A percentile compares a stretch with the other conserved stretches of the same genome.
These are phyloP conservation scores for Globisporangium emineosum DNA, from an alignment of 352 stramenopile species.

Conservation along the genomic window DNA sequence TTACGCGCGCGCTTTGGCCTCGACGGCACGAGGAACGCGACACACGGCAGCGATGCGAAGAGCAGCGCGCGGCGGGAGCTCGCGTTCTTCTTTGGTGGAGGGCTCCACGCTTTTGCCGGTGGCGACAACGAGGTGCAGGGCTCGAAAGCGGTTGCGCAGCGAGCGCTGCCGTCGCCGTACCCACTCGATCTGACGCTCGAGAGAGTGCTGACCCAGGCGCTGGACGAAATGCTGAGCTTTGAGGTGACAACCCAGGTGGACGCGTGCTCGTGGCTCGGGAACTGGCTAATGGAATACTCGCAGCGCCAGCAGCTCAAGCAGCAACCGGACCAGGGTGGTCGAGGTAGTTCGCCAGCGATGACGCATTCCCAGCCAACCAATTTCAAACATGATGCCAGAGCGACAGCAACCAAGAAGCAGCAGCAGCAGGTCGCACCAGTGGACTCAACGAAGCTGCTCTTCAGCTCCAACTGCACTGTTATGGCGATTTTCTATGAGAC, in stretches of 20 bases:
- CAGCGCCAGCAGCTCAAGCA: constrained; percentile 10
- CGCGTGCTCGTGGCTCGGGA: constrained; percentile 48
- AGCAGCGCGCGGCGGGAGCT: constrained; percentile 62
- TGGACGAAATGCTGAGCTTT: constrained; percentile 34
- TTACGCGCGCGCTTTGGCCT: constrained; percentile 75
- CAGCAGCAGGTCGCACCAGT: background rate
- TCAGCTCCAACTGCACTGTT: background rate
- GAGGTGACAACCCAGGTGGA: constrained; percentile 25
- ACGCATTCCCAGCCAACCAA: background rate
- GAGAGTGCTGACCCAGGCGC: constrained; percentile 32
- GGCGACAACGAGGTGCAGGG: too few species aligned
- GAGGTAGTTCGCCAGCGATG: too few species aligned
- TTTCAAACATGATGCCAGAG: background rate
- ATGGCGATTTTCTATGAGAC: constrained; percentile 1
- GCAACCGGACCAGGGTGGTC: background rate
- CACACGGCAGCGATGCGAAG: constrained; percentile 70
- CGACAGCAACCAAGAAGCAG: background rate
- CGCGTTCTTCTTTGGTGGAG: constrained; percentile 69
- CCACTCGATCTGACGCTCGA: constrained; percentile 19
- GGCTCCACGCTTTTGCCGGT: background rate
- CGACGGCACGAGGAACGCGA: constrained; percentile 75
- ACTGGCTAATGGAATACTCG: constrained; percentile 37
- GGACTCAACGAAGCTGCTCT: background rate
- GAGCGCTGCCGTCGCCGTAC: constrained; percentile 14
- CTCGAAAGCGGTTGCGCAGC: constrained; percentile 10